Base-by-base conservation (phyloP, 257 asterid species). In the Linderniella brevidens region DNA sequence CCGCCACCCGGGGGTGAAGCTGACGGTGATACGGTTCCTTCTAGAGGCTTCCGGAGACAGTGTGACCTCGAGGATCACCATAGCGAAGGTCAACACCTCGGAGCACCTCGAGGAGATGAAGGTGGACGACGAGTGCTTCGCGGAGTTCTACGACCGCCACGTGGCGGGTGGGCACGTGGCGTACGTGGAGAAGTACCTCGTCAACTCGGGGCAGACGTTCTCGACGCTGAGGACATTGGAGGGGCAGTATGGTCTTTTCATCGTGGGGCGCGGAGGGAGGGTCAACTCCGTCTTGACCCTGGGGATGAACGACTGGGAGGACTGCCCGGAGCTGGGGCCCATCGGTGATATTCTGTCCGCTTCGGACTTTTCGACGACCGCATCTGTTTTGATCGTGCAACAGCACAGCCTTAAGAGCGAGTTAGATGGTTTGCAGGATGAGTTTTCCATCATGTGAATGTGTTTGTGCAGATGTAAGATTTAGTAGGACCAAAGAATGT, bases 241-340 rank as follows among this genome's bases (percentile, higher is more conserved):
- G 62, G 95, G 87, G 55, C 92, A 88, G 40, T 78, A 88, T 16
- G 78, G 86, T 4, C 79, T 88, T 11, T 74, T 88, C 60, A 84
- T 88, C 0, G 96, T 88, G 14, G 98, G 98, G 0, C 49, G 92
- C 19, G 96, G 80, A 0, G 90, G 96, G 44, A 63, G 96, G 62
- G 96, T 78, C 38, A 81, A 80, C 49, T 80, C 94, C 0, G 52
- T 81, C 7, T 53, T 88, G 58, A 88, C 94, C 0, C 85, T 75
- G 18, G 96, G 98, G 53, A 88, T 88, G 98, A 88, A 78, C 14
- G 98, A 88, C 48, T 84, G 96, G 96, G 93, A 88, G 47, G 96
- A 85, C 54, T 88, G 96, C 57, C 96, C 94, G 8, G 96, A 90
- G 58, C 78, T 85, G 3, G 98, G 98, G 4, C 94, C 94, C 0